Conservation (phyloP, 306 rosid species). For the Vigna trinervia region DNA sequence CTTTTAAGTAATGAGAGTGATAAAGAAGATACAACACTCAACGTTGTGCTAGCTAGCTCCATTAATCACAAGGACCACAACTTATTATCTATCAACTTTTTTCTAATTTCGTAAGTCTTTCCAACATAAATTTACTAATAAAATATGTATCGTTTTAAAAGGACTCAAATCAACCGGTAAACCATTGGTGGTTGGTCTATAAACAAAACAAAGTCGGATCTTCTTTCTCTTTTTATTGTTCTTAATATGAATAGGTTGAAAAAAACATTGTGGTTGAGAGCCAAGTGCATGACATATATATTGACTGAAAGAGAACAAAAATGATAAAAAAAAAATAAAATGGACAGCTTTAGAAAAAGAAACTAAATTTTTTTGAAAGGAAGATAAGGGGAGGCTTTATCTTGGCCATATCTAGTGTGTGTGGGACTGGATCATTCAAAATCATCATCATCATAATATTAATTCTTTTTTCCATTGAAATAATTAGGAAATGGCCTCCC, state of each 20-base stretch:
- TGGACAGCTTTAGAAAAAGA: background rate
- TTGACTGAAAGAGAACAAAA: background rate
- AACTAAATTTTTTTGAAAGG: slow-evolving; percentile 6
- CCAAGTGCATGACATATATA: slow-evolving; percentile 5
- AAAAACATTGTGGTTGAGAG: background rate
- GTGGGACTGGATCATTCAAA: slow-evolving; percentile 43
- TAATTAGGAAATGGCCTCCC: slow-evolving; percentile 21
- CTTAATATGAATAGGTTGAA: background rate
- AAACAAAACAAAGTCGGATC: background rate
- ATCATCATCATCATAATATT: slow-evolving; percentile 29
- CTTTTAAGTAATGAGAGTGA: background rate
- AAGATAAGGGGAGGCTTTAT: slow-evolving; percentile 27
- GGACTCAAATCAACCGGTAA: background rate
- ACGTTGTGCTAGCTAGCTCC: slow-evolving; percentile 25
- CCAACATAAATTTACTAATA: no score
- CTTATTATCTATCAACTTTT: background rate
- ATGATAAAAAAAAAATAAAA: background rate
- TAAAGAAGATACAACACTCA: slow-evolving; percentile 15
- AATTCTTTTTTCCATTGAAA: slow-evolving; percentile 3
- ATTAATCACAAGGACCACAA: slow-evolving; percentile 46
- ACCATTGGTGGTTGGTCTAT: background rate
- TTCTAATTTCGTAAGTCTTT: background rate
- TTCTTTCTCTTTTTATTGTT: background rate
- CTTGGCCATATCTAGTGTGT: slow-evolving; percentile 40
- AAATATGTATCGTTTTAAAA: background rate